These are phyloP conservation scores for Entomortierella lignicola DNA, from an alignment of 192 early-diverging fungal genomes.

Conservation along the genomic window DNA sequence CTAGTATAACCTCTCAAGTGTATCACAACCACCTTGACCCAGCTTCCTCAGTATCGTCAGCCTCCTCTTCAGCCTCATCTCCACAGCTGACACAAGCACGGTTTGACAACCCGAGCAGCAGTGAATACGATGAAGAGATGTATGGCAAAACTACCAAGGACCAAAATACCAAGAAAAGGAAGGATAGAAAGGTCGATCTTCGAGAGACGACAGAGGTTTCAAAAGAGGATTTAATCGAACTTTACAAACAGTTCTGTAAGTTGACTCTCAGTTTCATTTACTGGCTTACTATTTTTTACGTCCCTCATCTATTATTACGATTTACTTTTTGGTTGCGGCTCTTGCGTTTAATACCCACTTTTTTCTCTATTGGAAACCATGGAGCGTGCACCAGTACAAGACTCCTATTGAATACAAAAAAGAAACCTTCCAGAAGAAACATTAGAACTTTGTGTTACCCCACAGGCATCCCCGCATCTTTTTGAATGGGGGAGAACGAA, in stretches of 20 bases:
- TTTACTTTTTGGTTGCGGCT: too few relatives aligned
- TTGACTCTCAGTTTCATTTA: background rate
- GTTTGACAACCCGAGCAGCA: background rate
- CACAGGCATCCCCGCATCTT: background rate
- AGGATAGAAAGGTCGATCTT: conserved; percentile 29
- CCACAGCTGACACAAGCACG: background rate
- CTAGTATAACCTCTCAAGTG: background rate
- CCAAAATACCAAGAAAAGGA: conserved; percentile 19
- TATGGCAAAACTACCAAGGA: background rate
- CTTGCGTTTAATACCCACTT: too few relatives aligned
- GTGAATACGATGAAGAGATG: background rate
- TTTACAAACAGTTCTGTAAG: conserved; percentile 42
- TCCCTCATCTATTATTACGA: too few relatives aligned
- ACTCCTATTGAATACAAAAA: too few relatives aligned
- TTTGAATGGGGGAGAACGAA: too few relatives aligned
- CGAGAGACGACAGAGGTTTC: conserved; percentile 30
- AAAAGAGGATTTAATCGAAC: conserved; percentile 21
- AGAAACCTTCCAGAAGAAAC: too few relatives aligned
- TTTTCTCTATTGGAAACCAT: too few relatives aligned
- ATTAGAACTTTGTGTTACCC: background rate
- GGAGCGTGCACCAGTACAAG: too few relatives aligned
- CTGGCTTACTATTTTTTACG: background rate
- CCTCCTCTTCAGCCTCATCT: background rate
- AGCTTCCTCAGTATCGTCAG: background rate
- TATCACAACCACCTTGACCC: conserved; percentile 31